Evolutionary conservation across 345 rosid species (phyloP).

Genomic region (Hibiscus mutabilis): DNA sequence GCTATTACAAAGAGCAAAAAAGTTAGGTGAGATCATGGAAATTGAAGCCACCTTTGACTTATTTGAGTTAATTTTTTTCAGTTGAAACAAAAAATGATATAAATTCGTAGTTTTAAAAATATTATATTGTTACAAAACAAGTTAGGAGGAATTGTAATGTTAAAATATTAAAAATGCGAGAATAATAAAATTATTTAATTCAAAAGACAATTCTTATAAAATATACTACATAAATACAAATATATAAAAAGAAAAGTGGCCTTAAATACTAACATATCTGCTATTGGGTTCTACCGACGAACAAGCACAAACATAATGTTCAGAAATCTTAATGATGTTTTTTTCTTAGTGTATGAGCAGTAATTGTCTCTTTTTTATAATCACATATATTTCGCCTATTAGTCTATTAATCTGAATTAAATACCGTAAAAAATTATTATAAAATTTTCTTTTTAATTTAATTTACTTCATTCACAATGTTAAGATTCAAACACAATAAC

Average conservation of each 20-base stretch:
- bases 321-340: neutral
- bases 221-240: neutral
- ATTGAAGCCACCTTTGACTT: too few species aligned
- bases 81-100: too few species aligned
- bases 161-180: neutral
- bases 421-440: too few species aligned
- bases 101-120: neutral
- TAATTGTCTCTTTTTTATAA: neutral
- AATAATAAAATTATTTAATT: neutral
- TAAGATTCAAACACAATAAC: too few species aligned
- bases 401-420: too few species aligned
- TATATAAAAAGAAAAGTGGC: neutral
- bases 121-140: too few species aligned
- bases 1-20: neutral
- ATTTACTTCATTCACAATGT: too few species aligned
- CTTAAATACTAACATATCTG: neutral
- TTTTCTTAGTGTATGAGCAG: neutral
- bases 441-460: too few species aligned
- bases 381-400: too few species aligned
- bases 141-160: neutral
- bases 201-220: neutral
- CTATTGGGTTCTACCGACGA: constrained; percentile 2
- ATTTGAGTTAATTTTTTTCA: too few species aligned
- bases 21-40: neutral
- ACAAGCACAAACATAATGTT: neutral